Evolutionary conservation across 495 filamentous ascomycete species (phyloP).

Genomic region (Parathielavia appendiculata): DNA sequence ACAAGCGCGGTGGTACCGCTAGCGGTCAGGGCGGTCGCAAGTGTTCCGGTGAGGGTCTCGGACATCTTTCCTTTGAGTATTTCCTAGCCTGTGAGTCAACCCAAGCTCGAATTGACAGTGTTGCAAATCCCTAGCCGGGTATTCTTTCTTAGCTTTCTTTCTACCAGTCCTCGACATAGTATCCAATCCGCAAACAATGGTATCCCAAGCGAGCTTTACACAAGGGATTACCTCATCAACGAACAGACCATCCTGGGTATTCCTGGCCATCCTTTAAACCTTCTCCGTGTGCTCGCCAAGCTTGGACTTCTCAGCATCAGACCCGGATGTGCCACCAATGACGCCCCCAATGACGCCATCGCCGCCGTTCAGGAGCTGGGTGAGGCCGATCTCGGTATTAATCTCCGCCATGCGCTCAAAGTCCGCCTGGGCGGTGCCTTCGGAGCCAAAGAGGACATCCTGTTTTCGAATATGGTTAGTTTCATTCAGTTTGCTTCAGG

Average conservation of each 20-base stretch:
- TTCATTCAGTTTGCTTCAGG: neutral
- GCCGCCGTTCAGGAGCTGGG: conserved; percentile 33
- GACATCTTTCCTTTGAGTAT: too few species aligned
- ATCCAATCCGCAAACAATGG: neutral
- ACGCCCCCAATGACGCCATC: neutral
- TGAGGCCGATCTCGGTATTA: conserved; percentile 64
- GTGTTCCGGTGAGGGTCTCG: too few species aligned
- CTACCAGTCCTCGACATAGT: neutral
- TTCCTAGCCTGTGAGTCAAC: too few species aligned
- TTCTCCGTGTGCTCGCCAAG: conserved; percentile 6
- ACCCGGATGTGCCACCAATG: conserved; percentile 22
- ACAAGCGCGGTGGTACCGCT: too few species aligned
- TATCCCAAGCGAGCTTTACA: too few species aligned
- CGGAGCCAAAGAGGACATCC: conserved; percentile 74
- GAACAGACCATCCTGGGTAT: neutral
- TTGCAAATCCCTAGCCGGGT: too few species aligned
- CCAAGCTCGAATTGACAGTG: too few species aligned
- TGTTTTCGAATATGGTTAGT: conserved; percentile 36
- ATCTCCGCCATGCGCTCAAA: conserved; percentile 68
- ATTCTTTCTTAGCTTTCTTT: too few species aligned
- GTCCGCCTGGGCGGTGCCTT: conserved; percentile 63
- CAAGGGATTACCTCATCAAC: neutral
- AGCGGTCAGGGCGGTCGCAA: too few species aligned
- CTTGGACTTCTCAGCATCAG: conserved; percentile 26
- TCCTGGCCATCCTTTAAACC: conserved; percentile 1